phyloP scores from a whole-genome alignment of 2,329 filamentous ascomycete species.

The Ampelomyces quisqualis region DNA sequence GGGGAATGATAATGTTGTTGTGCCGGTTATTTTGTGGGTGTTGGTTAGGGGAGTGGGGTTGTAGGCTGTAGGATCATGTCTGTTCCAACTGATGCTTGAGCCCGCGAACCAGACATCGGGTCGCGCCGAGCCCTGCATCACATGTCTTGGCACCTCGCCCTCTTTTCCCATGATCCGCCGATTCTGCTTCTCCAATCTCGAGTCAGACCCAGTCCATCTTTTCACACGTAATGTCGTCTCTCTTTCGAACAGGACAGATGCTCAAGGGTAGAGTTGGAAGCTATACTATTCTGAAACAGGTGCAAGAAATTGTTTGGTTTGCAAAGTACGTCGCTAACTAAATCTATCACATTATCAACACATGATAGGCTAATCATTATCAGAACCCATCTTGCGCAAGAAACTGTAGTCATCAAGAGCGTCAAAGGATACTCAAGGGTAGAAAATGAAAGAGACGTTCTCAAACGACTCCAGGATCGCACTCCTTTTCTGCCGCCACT shows the following conservation, averaged over 20 bases:
- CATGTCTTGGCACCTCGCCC: neutral
- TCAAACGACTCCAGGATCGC: constrained; percentile 27
- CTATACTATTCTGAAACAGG: constrained; percentile 19
- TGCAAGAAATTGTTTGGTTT: constrained; percentile 23
- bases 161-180: neutral
- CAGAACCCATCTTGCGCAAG: constrained; percentile 9
- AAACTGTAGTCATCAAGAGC: constrained; percentile 28
- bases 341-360: neutral
- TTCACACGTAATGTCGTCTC: neutral
- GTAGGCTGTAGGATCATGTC: constrained; percentile 14
- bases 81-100: too few relatives aligned
- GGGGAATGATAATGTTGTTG: constrained; percentile 97
- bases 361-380: neutral
- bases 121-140: too few relatives aligned
- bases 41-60: constrained; percentile 74
- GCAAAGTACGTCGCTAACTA: constrained; percentile 13
- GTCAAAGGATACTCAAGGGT: constrained; percentile 22
- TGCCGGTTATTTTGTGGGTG: constrained; percentile 89
- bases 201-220: too few relatives aligned
- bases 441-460: constrained; percentile 30
- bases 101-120: too few relatives aligned
- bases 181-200: neutral
- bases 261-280: constrained; percentile 13
- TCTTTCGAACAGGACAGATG: constrained; percentile 19
- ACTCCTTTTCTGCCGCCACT: constrained; percentile 27